These are phyloP conservation scores for Isatis tinctoria DNA, from an alignment of 345 rosid species.

Conservation along the genomic window DNA sequence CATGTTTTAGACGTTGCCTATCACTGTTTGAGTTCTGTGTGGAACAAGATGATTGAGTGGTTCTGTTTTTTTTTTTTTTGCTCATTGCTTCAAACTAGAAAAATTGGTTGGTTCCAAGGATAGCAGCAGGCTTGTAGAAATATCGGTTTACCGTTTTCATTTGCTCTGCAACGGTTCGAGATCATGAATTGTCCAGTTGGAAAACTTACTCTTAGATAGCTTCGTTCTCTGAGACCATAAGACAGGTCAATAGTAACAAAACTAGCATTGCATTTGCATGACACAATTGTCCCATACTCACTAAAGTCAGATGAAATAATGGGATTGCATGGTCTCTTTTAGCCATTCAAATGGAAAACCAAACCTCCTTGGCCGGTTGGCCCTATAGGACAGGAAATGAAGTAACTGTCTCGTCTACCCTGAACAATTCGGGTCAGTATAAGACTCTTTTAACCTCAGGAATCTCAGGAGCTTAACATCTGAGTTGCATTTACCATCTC, in stretches of 20 bases:
- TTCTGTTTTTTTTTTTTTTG: background rate
- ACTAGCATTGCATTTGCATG: slow-evolving; percentile 4
- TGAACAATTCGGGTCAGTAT: slow-evolving; percentile 27
- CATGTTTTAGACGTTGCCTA: background rate
- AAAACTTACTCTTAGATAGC: background rate
- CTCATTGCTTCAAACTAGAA: background rate
- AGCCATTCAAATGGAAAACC: slow-evolving; percentile 19
- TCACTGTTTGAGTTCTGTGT: slow-evolving; percentile 4
- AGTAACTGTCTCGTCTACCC: slow-evolving; percentile 24
- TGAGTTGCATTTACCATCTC: slow-evolving; percentile 25
- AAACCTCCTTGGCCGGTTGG: slow-evolving; percentile 7
- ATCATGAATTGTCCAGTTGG: background rate
- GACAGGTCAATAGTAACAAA: slow-evolving; percentile 9
- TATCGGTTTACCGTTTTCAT: background rate
- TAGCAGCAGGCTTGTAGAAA: background rate
- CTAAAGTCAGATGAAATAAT: slow-evolving; percentile 17
- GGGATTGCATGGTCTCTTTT: slow-evolving; percentile 25
- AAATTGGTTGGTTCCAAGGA: background rate
- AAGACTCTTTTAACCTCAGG: slow-evolving; percentile 8
- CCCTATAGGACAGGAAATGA: slow-evolving; percentile 25
- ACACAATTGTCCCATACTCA: background rate
- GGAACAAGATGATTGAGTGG: background rate
- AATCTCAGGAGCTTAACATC: background rate
- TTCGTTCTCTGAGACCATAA: background rate
- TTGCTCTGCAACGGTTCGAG: background rate